Base-by-base conservation (phyloP, 495 filamentous ascomycete genomes). In the Talaromyces proteolyticus region DNA sequence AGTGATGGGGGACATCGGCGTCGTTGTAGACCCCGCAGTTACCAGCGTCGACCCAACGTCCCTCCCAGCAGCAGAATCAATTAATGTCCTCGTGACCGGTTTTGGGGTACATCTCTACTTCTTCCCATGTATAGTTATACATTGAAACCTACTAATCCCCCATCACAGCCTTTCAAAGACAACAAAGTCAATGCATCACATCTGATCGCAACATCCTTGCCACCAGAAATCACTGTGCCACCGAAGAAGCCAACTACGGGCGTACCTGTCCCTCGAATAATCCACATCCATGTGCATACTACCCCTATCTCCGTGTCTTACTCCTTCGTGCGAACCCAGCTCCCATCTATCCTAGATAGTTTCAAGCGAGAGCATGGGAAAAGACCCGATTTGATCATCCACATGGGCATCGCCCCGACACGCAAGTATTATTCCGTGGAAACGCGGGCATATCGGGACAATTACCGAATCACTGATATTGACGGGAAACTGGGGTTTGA, bases 371-470 rank as follows among this genome's bases (percentile, higher is more conserved):
- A 53, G 0, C 64, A 75, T 8, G 64, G 64, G 16, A 67, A 69
- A 5, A 73, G 70, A 38, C 77, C 85, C 18, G 86, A 90, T 63
- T 63, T 85, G 18, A 73, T 84, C 11, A 64, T 95, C 4, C 88
- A 92, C 60, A 85, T 95, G 50, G 90, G 90, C 34, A 88, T 94
- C 72, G 88, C 89, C 0, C 78, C 86, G 0, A 82, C 84, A 23
- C 70, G 85, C 18, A 66, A 63, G 0, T 81, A 79, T 49, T 94
- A 88, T 62, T 78, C 78, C 1, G 66, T 92, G 4, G 90, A 95
- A 60, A 69, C 76, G 6, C 68, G 76, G 6, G 89, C 80, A 2
- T 86, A 90, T 42, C 74, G 86, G n/a, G 82, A 87, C 52, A 82
- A 83, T n/a, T 95, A 94, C 58, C 59, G 61, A 23, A 79, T 80